These are phyloP conservation scores for Silene conica DNA, from an alignment of 148 eudicot genomes.

Conservation along the genomic window DNA sequence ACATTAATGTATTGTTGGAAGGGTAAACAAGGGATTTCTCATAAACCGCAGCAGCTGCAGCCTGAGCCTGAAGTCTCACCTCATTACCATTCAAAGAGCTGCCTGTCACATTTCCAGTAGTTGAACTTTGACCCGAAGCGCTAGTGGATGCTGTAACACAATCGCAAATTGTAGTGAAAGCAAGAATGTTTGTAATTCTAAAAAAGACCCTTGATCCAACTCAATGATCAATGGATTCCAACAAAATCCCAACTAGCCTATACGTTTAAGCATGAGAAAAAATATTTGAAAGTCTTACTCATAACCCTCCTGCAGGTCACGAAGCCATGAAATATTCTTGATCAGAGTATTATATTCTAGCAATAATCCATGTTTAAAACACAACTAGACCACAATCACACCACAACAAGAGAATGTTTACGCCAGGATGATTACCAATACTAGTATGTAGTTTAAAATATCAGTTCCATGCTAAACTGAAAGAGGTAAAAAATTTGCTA, in stretches of 20 bases:
- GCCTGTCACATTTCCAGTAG: constrained; percentile 34
- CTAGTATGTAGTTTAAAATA: no score
- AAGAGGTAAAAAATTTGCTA: no score
- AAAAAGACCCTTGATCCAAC: neutral
- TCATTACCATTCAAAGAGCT: constrained; percentile 48
- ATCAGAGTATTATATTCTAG: neutral
- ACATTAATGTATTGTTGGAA: constrained; percentile 48
- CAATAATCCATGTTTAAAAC: constrained; percentile 11
- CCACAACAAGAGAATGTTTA: neutral
- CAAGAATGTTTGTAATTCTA: neutral
- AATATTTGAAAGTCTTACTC: neutral
- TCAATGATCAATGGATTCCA: neutral
- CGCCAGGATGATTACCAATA: no score
- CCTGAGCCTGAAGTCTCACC: constrained; percentile 82
- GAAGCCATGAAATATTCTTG: neutral
- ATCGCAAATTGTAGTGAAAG: neutral
- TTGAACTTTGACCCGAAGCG: constrained; percentile 47
- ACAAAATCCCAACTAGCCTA: neutral
- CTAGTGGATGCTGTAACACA: constrained; percentile 32
- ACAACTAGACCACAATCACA: neutral
- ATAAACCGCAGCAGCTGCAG: constrained; percentile 87
- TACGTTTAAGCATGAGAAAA: neutral
- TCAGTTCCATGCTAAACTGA: no score
- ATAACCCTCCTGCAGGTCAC: neutral
- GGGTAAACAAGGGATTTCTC: constrained; percentile 91